Percentiles rank a stretch among this genome's conserved stretches.
These are phyloP conservation scores for Isochrysis galbana DNA, from an alignment of 78 protist genomes.

Conservation along the genomic window DNA sequence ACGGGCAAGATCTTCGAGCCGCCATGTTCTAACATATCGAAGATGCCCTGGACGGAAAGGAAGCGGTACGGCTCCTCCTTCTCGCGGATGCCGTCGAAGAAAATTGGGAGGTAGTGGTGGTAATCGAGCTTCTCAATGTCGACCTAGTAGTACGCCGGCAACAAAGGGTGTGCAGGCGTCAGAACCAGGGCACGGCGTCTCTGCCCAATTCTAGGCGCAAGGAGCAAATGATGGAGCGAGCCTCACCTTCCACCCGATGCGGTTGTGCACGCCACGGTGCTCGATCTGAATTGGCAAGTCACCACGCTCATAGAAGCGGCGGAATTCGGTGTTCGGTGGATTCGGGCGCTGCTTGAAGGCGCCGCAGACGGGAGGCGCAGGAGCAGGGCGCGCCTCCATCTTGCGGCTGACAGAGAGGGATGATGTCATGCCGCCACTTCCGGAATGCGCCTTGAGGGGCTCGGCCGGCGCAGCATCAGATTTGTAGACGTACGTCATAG, in stretches of 20 bases:
- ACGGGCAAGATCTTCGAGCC: conserved; percentile 80
- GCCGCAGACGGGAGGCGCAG: conserved; percentile 27
- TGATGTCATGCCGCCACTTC: not conserved
- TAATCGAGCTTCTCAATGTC: conserved; percentile 87
- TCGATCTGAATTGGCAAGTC: conserved; percentile 87
- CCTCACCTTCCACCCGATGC: conserved; percentile 78
- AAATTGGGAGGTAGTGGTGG: conserved; percentile 93
- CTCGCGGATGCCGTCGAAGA: conserved; percentile 92
- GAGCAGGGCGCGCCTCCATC: not conserved
- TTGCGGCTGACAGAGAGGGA: not conserved
- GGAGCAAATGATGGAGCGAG: not conserved
- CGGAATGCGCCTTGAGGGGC: not conserved
- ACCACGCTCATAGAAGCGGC: conserved; percentile 89
- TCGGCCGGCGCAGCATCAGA: not conserved
- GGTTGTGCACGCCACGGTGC: conserved; percentile 68
- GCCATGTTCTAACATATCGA: conserved; percentile 70
- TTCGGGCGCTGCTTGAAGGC: conserved; percentile 30
- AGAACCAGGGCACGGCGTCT: not conserved
- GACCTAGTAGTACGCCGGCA: not conserved
- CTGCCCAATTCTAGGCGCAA: not conserved
- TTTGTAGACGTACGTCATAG: not conserved
- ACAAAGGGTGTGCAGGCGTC: not conserved
- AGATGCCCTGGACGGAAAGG: conserved; percentile 80
- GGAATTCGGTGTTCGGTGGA: conserved; percentile 64
- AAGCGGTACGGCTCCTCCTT: conserved; percentile 84